A percentile compares a stretch with the other conserved stretches of the same genome.
Evolutionary conservation across 192 early-diverging fungal species (phyloP).

Genomic region (Funneliformis geosporum): DNA sequence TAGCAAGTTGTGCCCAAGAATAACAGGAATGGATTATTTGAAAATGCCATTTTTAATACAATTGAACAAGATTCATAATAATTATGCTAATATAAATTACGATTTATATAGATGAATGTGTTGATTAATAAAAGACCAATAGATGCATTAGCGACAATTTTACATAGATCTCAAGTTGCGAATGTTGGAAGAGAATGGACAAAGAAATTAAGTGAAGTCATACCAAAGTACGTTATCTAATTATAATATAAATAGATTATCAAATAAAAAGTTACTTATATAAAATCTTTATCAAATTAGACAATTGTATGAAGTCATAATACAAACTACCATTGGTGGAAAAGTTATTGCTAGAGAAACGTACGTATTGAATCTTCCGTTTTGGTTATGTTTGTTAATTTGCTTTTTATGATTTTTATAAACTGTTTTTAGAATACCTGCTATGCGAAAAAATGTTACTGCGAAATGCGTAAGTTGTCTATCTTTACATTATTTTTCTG

Average conservation of each 20-base stretch:
- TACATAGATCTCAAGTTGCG: constrained; percentile 73
- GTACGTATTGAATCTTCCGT: constrained; percentile 37
- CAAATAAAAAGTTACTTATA: constrained; percentile 9
- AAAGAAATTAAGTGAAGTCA: constrained; percentile 77
- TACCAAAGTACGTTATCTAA: constrained; percentile 48
- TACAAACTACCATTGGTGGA: constrained; percentile 85
- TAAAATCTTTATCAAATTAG: constrained; percentile 37
- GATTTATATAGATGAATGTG: constrained; percentile 71
- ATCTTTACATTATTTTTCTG: not conserved
- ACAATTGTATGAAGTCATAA: constrained; percentile 93
- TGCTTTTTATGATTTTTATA: not conserved
- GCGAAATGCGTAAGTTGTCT: constrained; percentile 77
- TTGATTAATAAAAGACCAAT: constrained; percentile 89
- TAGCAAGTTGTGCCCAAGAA: no score
- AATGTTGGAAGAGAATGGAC: constrained; percentile 80
- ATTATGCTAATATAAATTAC: not conserved
- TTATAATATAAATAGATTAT: constrained; percentile 20
- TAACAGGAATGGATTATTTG: no score
- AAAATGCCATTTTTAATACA: no score
- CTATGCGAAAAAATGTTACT: constrained; percentile 92
- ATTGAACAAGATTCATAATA: no score
- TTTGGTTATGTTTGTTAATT: not conserved
- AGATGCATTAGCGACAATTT: constrained; percentile 88
- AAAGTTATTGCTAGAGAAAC: constrained; percentile 87
- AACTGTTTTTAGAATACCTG: constrained; percentile 57